These are phyloP conservation scores for Brassica incana DNA, from an alignment of 345 rosid genomes.

Conservation along the genomic window DNA sequence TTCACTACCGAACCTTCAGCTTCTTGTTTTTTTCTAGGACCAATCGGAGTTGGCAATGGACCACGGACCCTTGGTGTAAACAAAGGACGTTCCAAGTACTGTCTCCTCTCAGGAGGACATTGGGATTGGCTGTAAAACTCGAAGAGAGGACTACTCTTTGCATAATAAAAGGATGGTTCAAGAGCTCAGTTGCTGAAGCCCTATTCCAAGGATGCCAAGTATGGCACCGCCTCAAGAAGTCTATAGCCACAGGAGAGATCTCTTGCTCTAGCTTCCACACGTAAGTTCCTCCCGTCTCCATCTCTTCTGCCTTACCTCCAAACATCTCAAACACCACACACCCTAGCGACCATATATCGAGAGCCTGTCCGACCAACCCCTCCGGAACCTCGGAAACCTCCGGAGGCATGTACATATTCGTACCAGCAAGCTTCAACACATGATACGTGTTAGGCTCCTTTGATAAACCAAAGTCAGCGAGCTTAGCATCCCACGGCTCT, in stretches of 20 bases:
- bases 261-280: background rate
- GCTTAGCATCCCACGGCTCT: conserved; percentile 23
- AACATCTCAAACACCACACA: conserved; percentile 28
- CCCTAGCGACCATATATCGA: conserved; percentile 28
- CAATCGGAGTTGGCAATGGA: conserved; percentile 13
- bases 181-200: conserved; percentile 2
- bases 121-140: background rate
- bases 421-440: background rate
- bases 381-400: background rate
- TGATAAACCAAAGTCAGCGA: conserved; percentile 20
- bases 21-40: background rate
- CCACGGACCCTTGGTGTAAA: background rate
- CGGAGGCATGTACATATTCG: background rate
- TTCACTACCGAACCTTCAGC: background rate
- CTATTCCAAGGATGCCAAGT: background rate
- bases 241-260: background rate
- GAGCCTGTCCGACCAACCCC: background rate
- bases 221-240: conserved; percentile 6
- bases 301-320: background rate
- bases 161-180: conserved; percentile 17
- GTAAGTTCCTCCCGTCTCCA: background rate
- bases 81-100: background rate
- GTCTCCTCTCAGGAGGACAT: background rate
- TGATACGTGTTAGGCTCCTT: background rate
- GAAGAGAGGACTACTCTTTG: background rate